Evolutionary conservation across 208 protist genomes (phyloP).

Genomic region (Trypanosoma melophagium): DNA sequence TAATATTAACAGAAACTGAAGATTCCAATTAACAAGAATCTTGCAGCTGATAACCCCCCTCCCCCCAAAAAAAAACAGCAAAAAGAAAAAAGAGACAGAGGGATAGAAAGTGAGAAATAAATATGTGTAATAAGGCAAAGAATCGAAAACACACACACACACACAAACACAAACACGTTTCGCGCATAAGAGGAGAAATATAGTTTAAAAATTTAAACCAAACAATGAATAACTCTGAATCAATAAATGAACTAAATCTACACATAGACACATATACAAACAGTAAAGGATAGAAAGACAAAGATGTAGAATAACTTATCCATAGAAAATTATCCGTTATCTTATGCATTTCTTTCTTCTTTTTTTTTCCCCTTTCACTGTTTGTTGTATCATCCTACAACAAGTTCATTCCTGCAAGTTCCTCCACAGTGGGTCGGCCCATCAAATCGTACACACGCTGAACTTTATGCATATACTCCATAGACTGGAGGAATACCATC

Average conservation of each 20-base stretch:
- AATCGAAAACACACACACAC: neutral
- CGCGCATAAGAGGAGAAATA: too few species aligned
- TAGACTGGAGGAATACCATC: slow-evolving; percentile 82
- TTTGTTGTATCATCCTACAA: slow-evolving; percentile 32
- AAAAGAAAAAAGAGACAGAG: neutral
- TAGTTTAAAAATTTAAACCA: too few species aligned
- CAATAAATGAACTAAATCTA: neutral
- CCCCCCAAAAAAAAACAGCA: too few species aligned
- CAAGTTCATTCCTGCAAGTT: slow-evolving; percentile 60
- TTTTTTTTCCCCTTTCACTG: neutral
- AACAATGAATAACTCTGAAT: too few species aligned
- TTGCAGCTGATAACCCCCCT: too few species aligned
- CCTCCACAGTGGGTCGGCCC: slow-evolving; percentile 60
- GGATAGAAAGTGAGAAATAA: neutral
- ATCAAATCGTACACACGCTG: slow-evolving; percentile 70
- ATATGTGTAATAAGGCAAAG: neutral
- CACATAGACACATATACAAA: neutral
- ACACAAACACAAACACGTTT: neutral
- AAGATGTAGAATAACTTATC: slow-evolving; percentile 7
- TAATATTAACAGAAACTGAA: too few species aligned
- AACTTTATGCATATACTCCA: slow-evolving; percentile 87
- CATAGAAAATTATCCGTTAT: neutral
- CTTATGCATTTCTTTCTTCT: too few species aligned
- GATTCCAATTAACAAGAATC: too few species aligned
- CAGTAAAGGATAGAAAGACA: slow-evolving; percentile 8